Evolutionary conservation across 306 rosid species (phyloP).

Genomic region (Fagus sylvatica): DNA sequence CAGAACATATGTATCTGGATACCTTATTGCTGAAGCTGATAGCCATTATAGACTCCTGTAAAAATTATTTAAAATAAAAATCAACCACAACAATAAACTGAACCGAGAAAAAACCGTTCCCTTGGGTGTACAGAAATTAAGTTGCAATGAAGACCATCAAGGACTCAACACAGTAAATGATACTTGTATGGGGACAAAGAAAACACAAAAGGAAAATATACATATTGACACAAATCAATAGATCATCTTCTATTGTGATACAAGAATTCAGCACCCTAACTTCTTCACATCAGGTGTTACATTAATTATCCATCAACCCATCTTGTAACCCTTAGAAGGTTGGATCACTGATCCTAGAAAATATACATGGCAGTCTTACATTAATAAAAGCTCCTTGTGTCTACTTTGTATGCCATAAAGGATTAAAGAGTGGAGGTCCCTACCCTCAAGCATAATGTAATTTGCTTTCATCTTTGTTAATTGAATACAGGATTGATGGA

Average conservation of each 20-base stretch:
- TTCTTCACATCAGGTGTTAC: not conserved
- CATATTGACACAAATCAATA: not conserved
- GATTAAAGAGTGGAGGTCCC: slow-evolving; percentile 6
- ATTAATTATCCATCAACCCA: not conserved
- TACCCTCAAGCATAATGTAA: slow-evolving; percentile 7
- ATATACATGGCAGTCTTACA: slow-evolving; percentile 5
- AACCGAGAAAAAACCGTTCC: slow-evolving; percentile 14
- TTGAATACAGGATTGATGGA: not conserved
- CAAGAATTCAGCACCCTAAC: slow-evolving; percentile 2
- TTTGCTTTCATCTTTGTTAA: slow-evolving; percentile 1
- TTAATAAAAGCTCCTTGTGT: not conserved
- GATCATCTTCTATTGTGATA: not conserved
- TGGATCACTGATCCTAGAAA: not conserved
- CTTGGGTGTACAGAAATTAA: slow-evolving; percentile 8
- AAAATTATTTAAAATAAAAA: slow-evolving; percentile 5
- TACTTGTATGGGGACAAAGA: not conserved
- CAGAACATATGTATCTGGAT: slow-evolving; percentile 90
- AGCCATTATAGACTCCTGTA: slow-evolving; percentile 78
- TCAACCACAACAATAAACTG: slow-evolving; percentile 7
- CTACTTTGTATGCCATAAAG: slow-evolving; percentile 1
- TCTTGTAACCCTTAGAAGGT: not conserved
- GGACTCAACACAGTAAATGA: slow-evolving; percentile 16
- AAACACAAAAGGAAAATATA: not conserved
- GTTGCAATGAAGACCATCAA: slow-evolving; percentile 13
- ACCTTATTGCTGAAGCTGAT: slow-evolving; percentile 96